Evolutionary conservation across 306 rosid species (phyloP), one percentile per base, ranked within the genome.

Genomic region (Rosa chinensis): DNA sequence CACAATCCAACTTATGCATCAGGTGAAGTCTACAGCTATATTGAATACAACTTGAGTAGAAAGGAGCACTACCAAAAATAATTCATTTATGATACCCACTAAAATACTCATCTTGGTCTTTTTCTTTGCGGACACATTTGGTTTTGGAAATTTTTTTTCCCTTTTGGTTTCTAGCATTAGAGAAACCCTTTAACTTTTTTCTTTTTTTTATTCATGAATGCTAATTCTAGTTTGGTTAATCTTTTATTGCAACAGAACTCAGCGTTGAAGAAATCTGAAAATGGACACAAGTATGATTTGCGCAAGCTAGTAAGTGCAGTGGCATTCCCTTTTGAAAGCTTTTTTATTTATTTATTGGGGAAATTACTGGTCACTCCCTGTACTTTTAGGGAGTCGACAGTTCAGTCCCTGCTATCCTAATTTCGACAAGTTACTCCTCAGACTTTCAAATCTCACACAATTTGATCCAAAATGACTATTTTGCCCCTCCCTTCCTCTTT

Each of bases 1-100:
- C n/a, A n/a, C n/a, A n/a, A n/a, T n/a, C n/a, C n/a, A 92, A 74
- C 93, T 94, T 80, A 69, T 82, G 63, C 92, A 84, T 66, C 90
- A 94, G 80, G 84, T 90, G 75, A 86, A 88, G 72, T 79, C 80
- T 42, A 56, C 83, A 84, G 87, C 58, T 52, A 50, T 50, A 50
- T 50, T 50, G n/a, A 70, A 23, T 45, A 1, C 6, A 25, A 71
- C 16, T 14, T 25, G 44, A 48, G 61, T 25, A 44, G 74, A 32
- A 63, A 13, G 43, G 20, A 63, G 20, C 18, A 5, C 28, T 25
- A 25, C 10, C 10, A 28, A 3, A 6, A 1, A 17, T 32, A 28
- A 32, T 59, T 59, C 6, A 12, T 64, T 37, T 66, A 18, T 66
- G 12, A 39, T 63, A 63, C 4, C 50, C n/a, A 11, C 13, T 63